Conservation (phyloP, 306 rosid species). For the Rubus parviflorus region DNA sequence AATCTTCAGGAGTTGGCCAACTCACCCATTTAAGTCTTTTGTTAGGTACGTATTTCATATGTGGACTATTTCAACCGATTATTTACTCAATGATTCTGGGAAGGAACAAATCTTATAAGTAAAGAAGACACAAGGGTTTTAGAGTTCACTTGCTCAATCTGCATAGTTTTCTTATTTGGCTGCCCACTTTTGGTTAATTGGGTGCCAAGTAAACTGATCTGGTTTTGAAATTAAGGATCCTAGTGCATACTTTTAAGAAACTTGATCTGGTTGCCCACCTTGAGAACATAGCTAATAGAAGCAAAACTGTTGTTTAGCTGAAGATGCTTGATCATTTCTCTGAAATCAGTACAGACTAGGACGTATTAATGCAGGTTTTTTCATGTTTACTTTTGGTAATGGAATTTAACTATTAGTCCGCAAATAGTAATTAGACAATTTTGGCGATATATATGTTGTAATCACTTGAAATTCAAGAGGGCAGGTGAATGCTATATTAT, state of each 20-base stretch:
- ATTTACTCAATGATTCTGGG: neutral
- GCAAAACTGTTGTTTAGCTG: neutral
- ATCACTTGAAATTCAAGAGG: too few species aligned
- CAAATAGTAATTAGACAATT: too few species aligned
- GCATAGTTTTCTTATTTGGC: neutral
- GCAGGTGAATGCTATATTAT: too few species aligned
- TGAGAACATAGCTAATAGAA: neutral
- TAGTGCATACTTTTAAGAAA: neutral
- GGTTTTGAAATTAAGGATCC: neutral
- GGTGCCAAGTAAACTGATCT: neutral
- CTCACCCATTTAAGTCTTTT: slow-evolving; percentile 3
- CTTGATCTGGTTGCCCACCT: neutral
- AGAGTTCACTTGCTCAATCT: neutral
- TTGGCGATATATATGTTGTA: too few species aligned
- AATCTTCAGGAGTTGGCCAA: slow-evolving; percentile 15
- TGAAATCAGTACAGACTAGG: neutral
- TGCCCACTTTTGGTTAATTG: slow-evolving; percentile 13
- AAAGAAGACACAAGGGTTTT: neutral
- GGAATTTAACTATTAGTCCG: too few species aligned
- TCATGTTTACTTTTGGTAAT: too few species aligned
- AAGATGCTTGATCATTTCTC: neutral
- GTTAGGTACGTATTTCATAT: neutral
- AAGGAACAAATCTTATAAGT: neutral
- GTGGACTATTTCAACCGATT: neutral
- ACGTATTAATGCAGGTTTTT: too few species aligned